Conservation (phyloP, 768 basidiomycete genomes). For the Leccinellum rugosiceps region DNA sequence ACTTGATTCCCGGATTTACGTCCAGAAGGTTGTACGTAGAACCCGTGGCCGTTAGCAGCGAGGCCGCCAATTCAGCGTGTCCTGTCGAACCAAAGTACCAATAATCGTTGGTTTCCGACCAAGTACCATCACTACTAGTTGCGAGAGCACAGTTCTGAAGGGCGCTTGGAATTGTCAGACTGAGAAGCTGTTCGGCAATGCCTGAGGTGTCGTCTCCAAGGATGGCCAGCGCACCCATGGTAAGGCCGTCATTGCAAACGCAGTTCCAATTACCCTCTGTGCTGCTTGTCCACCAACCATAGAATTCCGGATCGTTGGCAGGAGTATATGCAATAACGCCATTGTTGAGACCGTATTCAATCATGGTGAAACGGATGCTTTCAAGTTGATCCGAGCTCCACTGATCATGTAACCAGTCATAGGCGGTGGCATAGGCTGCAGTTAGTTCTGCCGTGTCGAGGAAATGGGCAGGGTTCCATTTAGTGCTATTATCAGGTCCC, state of each 20-base stretch:
- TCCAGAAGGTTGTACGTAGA: conserved; percentile 71
- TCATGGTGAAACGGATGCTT: conserved; percentile 66
- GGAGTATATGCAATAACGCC: conserved; percentile 56
- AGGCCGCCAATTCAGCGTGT: conserved; percentile 83
- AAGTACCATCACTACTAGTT: conserved; percentile 73
- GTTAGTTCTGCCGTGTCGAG: conserved; percentile 89
- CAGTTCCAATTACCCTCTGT: conserved; percentile 97
- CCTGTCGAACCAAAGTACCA: conserved; percentile 95
- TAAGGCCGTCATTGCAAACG: conserved; percentile 89
- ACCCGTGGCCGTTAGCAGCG: conserved; percentile 84
- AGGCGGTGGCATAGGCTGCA: conserved; percentile 86
- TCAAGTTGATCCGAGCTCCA: conserved; percentile 74
- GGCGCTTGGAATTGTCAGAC: conserved; percentile 70
- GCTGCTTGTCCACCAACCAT: conserved; percentile 77
- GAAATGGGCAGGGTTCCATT: conserved; percentile 91
- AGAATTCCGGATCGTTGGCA: conserved; percentile 30
- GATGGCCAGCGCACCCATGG: conserved; percentile 87
- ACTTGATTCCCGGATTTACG: conserved; percentile 64
- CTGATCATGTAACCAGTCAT: conserved; percentile 92
- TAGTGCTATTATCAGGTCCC: conserved; percentile 56
- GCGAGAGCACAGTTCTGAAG: conserved; percentile 69
- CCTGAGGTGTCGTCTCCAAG: conserved; percentile 79
- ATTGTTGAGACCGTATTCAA: conserved; percentile 70
- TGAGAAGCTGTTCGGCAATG: conserved; percentile 61
- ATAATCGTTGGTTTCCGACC: conserved; percentile 92